phyloP scores from a whole-genome alignment of 2,329 filamentous ascomycete species.

The Madurella fahalii region DNA sequence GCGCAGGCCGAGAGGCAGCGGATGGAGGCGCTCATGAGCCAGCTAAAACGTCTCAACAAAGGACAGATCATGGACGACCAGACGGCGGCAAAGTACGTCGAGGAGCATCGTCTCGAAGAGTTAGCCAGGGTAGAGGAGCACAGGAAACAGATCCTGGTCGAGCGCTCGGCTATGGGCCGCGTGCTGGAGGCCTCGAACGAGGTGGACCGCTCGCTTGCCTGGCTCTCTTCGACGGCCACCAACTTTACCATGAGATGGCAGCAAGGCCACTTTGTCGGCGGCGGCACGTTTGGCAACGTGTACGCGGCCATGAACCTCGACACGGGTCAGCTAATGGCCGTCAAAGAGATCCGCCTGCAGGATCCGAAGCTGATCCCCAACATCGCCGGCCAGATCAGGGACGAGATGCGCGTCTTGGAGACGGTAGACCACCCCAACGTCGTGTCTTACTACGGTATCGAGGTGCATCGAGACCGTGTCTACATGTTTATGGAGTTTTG shows the following conservation, averaged over 20 bases:
- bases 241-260: conserved; percentile 97
- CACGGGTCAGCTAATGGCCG: conserved; percentile 93
- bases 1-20: conserved; percentile 91
- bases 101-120: conserved; percentile 68
- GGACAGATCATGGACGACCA: conserved; percentile 72
- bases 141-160: conserved; percentile 74
- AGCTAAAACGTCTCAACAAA: conserved; percentile 74
- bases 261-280: conserved; percentile 96
- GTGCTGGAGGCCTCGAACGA: conserved; percentile 94
- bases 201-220: conserved; percentile 89
- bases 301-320: conserved; percentile 97
- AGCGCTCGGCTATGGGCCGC: conserved; percentile 80
- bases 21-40: conserved; percentile 72
- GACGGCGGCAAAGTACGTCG: conserved; percentile 73
- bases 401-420: conserved; percentile 96
- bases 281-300: conserved; percentile 94
- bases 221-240: conserved; percentile 87
- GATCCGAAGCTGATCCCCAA: conserved; percentile 94
- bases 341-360: conserved; percentile 96
- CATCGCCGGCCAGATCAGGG: conserved; percentile 87
- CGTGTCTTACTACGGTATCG: conserved; percentile 95
- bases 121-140: conserved; percentile 73
- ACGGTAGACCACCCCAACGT: conserved; percentile 96
- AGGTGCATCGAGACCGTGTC: conserved; percentile 97
- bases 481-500: conserved; percentile 99